Conservation (phyloP, 2,329 filamentous ascomycete genomes). For the Aschersonia sp. region DNA sequence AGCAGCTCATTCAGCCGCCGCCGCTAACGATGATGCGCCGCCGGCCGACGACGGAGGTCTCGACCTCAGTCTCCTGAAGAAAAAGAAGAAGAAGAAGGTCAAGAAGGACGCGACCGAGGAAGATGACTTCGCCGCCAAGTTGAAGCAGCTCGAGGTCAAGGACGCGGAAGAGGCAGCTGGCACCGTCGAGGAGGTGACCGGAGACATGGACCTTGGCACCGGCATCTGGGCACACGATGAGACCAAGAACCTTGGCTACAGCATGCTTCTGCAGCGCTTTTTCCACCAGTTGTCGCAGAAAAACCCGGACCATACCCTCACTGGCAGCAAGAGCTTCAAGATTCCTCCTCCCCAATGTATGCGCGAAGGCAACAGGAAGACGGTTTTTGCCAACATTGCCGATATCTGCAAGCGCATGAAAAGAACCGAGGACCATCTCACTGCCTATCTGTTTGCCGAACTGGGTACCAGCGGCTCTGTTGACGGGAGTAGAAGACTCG, state of each 20-base stretch:
- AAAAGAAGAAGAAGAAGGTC: constrained; percentile 77
- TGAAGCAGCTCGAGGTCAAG: constrained; percentile 48
- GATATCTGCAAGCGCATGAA: constrained; percentile 99
- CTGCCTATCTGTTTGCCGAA: constrained; percentile 91
- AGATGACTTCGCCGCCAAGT: constrained; percentile 45
- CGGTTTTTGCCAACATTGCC: constrained; percentile 96
- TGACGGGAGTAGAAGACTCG: constrained; percentile 79
- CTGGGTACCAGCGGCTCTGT: constrained; percentile 94
- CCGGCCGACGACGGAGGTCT: constrained; percentile 37
- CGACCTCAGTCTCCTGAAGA: constrained; percentile 58
- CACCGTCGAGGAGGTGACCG: constrained; percentile 39
- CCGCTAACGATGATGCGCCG: constrained; percentile 27
- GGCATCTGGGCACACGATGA: constrained; percentile 82
- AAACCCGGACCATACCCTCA: constrained; percentile 88
- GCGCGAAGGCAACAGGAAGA: constrained; percentile 99
- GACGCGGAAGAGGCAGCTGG: constrained; percentile 45
- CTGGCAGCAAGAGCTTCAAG: constrained; percentile 91
- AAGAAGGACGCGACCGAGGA: constrained; percentile 48
- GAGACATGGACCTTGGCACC: constrained; percentile 75
- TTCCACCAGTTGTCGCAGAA: constrained; percentile 89
- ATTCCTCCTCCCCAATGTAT: constrained; percentile 97
- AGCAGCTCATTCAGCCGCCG: constrained; percentile 26
- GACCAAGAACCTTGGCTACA: constrained; percentile 66
- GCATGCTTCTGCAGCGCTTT: constrained; percentile 76
- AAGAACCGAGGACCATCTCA: constrained; percentile 94